These are phyloP conservation scores for Orbilia brochopaga DNA, from an alignment of 2,329 filamentous ascomycete genomes.

Conservation along the genomic window DNA sequence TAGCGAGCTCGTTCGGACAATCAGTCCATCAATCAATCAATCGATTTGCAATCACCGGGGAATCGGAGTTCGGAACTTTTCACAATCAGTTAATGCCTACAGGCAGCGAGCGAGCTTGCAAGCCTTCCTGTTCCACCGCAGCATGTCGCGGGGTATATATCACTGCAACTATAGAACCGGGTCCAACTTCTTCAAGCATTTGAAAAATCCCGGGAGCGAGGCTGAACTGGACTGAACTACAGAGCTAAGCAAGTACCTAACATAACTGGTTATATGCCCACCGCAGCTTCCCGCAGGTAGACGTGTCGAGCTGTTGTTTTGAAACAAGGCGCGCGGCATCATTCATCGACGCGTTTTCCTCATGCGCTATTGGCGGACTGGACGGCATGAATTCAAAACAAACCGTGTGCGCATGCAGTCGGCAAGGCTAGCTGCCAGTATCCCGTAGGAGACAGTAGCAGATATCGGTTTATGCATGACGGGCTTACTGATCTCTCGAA, in stretches of 20 bases:
- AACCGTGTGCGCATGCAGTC: neutral
- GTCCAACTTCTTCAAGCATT: too few relatives aligned
- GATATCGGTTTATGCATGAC: neutral
- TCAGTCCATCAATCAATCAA: neutral
- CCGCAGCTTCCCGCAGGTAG: neutral
- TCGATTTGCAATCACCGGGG: neutral
- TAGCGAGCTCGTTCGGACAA: conserved; percentile 25
- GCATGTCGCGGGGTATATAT: neutral
- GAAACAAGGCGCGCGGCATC: conserved; percentile 9
- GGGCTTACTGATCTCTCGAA: neutral
- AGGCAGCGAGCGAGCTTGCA: too few relatives aligned
- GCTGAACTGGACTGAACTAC: neutral
- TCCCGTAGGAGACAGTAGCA: neutral
- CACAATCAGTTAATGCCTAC: neutral
- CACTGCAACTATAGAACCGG: neutral
- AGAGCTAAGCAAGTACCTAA: too few relatives aligned
- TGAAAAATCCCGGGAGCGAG: neutral
- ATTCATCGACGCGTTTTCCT: neutral
- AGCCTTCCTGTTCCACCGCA: too few relatives aligned
- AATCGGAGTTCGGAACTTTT: conserved; percentile 35
- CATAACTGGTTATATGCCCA: neutral
- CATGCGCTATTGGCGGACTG: neutral
- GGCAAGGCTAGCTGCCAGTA: neutral
- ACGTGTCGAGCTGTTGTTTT: conserved; percentile 8
- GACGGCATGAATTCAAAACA: neutral